Base-by-base conservation (phyloP, 78 protist genomes). In the Emiliania huxleyi region DNA sequence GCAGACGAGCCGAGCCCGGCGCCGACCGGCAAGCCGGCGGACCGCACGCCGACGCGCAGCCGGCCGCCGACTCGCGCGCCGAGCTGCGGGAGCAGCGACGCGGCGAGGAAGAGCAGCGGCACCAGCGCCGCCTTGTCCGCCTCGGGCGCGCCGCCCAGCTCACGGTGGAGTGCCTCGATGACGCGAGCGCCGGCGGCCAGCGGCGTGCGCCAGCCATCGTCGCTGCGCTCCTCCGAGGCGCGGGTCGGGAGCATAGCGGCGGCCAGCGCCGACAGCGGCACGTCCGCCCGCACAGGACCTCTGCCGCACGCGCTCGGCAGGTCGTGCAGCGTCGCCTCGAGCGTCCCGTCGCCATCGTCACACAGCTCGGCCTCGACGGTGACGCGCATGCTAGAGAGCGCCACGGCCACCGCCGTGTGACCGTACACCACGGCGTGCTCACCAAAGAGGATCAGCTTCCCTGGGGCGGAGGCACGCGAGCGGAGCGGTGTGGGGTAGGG, bases 1-100 rank as follows among this genome's bases (percentile, higher is more conserved):
- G 96, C 97, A 0, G 95, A 93, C n/a, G 96, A 94, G 19, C 97
- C 97, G 25, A 96, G 87, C n/a, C 97, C 97, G 6, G 96, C 95
- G n/a, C 97, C 97, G 52, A 96, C 88, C n/a, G 95, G 97, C 69
- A 95, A 87, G 2, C 62, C 89, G 29, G 93, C 62, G 40, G 71
- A 35, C 26, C 92, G 23, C 19, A 52, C 87, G 43, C 2, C 6
- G 26, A 43, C 5, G 48, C 19, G 2, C 71, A 37, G 71, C 69
- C 12, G 33, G 15, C 79, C 25, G 44, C 5, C 2, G 71, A 62
- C 23, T 4, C 75, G 75, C 43, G 81, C 42, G 45, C 15, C 5
- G 43, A 71, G 81, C 81, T 29, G n/a, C 21, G 81, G 81, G 21
- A 71, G 81, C 44, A 71, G 42, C 35, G 81, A 6, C 15, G 42